Percentiles rank a stretch among this genome's conserved stretches.
Evolutionary conservation across 441 rosid species (phyloP).

Genomic region (California macrophylla): DNA sequence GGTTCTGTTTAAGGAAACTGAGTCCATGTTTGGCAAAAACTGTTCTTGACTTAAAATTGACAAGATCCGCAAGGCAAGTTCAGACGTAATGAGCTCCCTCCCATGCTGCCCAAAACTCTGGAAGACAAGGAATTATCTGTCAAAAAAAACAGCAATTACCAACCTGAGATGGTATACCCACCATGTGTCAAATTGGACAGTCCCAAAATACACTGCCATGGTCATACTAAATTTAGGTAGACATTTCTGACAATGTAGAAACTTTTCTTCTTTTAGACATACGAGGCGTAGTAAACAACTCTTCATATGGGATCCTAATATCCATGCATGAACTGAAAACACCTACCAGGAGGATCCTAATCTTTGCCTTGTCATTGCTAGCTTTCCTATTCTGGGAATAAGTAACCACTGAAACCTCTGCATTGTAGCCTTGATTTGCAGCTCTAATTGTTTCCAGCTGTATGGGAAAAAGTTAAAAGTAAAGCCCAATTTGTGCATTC

Average conservation of each 20-base stretch:
- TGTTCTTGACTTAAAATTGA: slow-evolving; percentile 79
- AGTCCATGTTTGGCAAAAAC: slow-evolving; percentile 42
- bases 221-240: background rate
- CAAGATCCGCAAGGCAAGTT: slow-evolving; percentile 70
- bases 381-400: slow-evolving; percentile 42
- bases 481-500: slow-evolving; percentile 5
- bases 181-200: slow-evolving; percentile 20
- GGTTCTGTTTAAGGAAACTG: slow-evolving; percentile 34
- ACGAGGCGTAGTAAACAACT: slow-evolving; percentile 1
- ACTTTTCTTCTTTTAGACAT: background rate
- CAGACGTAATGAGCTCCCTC: slow-evolving; percentile 89
- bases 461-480: slow-evolving; percentile 7
- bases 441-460: slow-evolving; percentile 58
- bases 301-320: background rate
- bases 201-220: background rate
- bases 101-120: slow-evolving; percentile 99
- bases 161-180: slow-evolving; percentile 35
- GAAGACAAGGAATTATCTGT: slow-evolving; percentile 98
- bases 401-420: slow-evolving; percentile 67
- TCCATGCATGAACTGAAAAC: slow-evolving; percentile 7
- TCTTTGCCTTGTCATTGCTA: slow-evolving; percentile 49
- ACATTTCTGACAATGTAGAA: background rate
- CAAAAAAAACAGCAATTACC: slow-evolving; percentile 70
- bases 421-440: slow-evolving; percentile 61
- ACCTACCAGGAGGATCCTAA: slow-evolving; percentile 93